Conservation (phyloP, 2,329 filamentous ascomycete species). For the Massarina eburnea region DNA sequence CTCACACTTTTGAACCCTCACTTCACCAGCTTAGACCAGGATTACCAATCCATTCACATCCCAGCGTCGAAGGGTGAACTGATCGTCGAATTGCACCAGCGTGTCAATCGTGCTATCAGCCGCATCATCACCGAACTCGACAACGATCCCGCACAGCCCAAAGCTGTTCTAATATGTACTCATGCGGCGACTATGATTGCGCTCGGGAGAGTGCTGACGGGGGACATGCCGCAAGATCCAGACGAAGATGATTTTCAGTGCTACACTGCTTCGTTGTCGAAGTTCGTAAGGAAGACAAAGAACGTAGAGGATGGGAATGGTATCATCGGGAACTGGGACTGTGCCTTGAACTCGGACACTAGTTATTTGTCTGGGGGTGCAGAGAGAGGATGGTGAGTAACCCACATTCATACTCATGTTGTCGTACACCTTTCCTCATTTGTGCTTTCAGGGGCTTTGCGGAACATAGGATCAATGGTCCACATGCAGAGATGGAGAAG, state of each 20-base stretch:
- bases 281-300: constrained; percentile 57
- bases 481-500: not conserved
- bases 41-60: constrained; percentile 64
- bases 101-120: constrained; percentile 69
- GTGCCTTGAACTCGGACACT: constrained; percentile 80
- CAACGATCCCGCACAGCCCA: constrained; percentile 60
- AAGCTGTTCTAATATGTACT: constrained; percentile 76
- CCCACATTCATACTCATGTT: not conserved
- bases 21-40: constrained; percentile 57
- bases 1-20: constrained; percentile 68
- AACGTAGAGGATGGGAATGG: constrained; percentile 59
- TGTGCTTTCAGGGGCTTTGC: not conserved
- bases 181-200: constrained; percentile 91
- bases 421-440: not conserved
- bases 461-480: not conserved
- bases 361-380: constrained; percentile 76
- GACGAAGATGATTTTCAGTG: constrained; percentile 79
- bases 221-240: constrained; percentile 69
- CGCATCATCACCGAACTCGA: constrained; percentile 75
- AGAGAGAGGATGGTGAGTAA: constrained; percentile 79
- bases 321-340: constrained; percentile 77
- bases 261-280: constrained; percentile 79
- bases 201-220: constrained; percentile 79
- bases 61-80: constrained; percentile 78
- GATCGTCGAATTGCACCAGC: constrained; percentile 76